Percentiles rank a stretch among this genome's conserved stretches.
Conservation (phyloP, 257 asterid genomes). For the Gentiana dahurica region DNA sequence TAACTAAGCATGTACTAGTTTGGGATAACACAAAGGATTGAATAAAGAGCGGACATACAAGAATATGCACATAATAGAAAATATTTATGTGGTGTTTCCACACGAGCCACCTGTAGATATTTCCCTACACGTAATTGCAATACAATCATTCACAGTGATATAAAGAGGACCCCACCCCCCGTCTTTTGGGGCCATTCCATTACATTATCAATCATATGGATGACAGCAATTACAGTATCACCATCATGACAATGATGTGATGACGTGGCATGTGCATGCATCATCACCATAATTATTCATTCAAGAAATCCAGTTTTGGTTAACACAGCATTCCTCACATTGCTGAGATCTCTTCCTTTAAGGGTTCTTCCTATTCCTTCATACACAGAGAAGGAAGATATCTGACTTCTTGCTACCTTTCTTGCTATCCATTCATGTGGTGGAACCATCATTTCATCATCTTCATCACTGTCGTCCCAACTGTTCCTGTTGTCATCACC, state of each 20-base stretch:
- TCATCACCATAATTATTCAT: constrained; percentile 2
- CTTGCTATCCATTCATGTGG: constrained; percentile 56
- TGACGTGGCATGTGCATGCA: background rate
- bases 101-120: too few relatives aligned
- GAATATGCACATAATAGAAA: too few relatives aligned
- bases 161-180: too few relatives aligned
- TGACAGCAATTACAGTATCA: background rate
- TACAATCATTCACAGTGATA: too few relatives aligned
- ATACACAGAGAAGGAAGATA: constrained; percentile 44
- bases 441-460: constrained; percentile 18
- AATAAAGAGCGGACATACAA: too few relatives aligned
- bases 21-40: too few relatives aligned
- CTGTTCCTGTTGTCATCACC: constrained; percentile 8
- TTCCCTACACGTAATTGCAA: too few relatives aligned
- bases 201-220: background rate
- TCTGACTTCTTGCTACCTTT: constrained; percentile 26
- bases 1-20: too few relatives aligned
- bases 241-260: background rate
- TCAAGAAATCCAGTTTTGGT: constrained; percentile 69
- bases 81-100: too few relatives aligned
- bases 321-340: constrained; percentile 51
- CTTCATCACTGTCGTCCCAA: constrained; percentile 21
- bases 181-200: too few relatives aligned
- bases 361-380: constrained; percentile 70
- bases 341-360: constrained; percentile 56